Conservation (phyloP, 2,329 filamentous ascomycete species). For the Podosphaera aphanis region DNA sequence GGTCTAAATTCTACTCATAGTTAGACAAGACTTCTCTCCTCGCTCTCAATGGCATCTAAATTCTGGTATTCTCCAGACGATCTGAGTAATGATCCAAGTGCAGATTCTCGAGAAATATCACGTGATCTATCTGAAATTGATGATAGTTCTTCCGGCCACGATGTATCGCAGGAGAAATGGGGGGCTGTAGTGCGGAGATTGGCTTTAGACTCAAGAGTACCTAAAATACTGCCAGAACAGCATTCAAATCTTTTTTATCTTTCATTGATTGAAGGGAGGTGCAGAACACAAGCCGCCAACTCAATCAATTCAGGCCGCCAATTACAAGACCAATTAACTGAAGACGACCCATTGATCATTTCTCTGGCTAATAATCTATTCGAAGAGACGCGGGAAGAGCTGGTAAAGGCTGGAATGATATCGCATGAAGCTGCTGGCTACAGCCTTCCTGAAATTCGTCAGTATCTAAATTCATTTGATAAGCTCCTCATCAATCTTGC, state of each 20-base stretch:
- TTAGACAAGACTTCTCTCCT: no score
- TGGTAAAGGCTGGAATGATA: slow-evolving; percentile 11
- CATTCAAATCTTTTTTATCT: slow-evolving; percentile 12
- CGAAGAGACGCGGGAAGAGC: slow-evolving; percentile 7
- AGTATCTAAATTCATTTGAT: slow-evolving; percentile 12
- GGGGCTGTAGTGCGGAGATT: slow-evolving; percentile 3
- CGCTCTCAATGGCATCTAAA: slow-evolving; percentile 5
- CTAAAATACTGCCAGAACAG: slow-evolving; percentile 7
- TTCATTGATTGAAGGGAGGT: slow-evolving; percentile 14
- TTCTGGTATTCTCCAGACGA: slow-evolving; percentile 7
- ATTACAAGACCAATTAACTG: slow-evolving; percentile 7
- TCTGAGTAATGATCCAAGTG: slow-evolving; percentile 5
- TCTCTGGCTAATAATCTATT: slow-evolving; percentile 9
- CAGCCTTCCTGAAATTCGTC: slow-evolving; percentile 5
- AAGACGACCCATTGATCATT: slow-evolving; percentile 11
- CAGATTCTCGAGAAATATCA: slow-evolving; percentile 1
- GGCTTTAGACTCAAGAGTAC: slow-evolving; percentile 4
- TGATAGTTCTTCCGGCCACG: neutral
- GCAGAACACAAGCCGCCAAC: slow-evolving; percentile 11
- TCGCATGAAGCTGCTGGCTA: slow-evolving; percentile 8
- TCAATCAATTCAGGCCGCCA: slow-evolving; percentile 9
- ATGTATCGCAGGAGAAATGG: neutral
- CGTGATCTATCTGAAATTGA: slow-evolving; percentile 2
- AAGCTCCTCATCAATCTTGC: slow-evolving; percentile 9
- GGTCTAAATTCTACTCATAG: no score